Evolutionary conservation across 495 filamentous ascomycete species (phyloP).

Genomic region (Talaromyces proteolyticus): DNA sequence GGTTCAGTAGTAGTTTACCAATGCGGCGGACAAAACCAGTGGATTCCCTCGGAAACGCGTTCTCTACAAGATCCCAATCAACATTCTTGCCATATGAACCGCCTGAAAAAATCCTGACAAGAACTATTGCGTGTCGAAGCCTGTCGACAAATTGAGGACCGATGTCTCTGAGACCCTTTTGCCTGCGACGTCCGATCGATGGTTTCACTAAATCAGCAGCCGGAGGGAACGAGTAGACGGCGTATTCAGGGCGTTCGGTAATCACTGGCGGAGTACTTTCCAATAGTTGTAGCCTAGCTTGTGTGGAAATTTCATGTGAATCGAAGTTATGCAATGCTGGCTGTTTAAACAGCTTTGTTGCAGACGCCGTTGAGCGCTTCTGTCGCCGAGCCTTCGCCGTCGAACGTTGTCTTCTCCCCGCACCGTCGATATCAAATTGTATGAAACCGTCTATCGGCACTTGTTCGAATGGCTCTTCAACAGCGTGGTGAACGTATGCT

Average conservation of each 20-base stretch:
- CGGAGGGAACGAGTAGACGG: neutral
- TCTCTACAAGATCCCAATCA: conserved; percentile 68
- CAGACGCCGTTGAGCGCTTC: neutral
- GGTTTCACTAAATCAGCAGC: neutral
- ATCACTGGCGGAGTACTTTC: neutral
- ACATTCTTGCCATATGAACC: conserved; percentile 57
- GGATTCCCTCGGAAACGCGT: conserved; percentile 58
- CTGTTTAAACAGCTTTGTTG: neutral
- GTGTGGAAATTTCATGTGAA: too few species aligned
- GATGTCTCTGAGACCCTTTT: conserved; percentile 10
- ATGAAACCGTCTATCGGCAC: conserved; percentile 25
- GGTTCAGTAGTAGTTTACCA: conserved; percentile 53
- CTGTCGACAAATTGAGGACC: conserved; percentile 21
- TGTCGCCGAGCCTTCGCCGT: neutral
- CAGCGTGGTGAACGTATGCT: conserved; percentile 30
- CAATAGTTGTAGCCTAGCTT: neutral
- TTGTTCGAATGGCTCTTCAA: conserved; percentile 22
- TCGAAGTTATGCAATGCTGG: too few species aligned
- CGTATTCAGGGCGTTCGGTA: neutral
- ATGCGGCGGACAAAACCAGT: conserved; percentile 50
- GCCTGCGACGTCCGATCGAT: conserved; percentile 19
- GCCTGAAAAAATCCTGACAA: conserved; percentile 66
- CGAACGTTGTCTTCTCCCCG: neutral
- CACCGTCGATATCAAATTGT: conserved; percentile 24
- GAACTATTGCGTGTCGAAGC: conserved; percentile 65